Evolutionary conservation across 768 basidiomycete genomes (phyloP).

Genomic region (Termitomyces sp.): DNA sequence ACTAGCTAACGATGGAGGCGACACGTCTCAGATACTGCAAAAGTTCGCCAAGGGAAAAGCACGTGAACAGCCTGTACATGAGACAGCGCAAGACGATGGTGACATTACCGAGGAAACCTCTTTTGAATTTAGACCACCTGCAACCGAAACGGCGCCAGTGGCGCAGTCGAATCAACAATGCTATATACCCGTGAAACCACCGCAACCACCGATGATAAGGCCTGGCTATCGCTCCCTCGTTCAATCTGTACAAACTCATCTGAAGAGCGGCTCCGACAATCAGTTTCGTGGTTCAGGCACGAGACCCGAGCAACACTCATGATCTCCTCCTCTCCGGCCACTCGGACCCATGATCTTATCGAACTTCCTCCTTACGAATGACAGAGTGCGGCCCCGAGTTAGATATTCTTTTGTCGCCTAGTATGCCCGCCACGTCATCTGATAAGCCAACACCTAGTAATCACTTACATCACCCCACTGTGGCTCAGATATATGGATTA

Average conservation of each 20-base stretch:
- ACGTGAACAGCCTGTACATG: neutral
- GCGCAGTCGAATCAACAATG: neutral
- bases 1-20: neutral
- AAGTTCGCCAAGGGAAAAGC: conserved; percentile 4
- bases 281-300: neutral
- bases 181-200: neutral
- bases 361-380: conserved; percentile 8
- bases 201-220: neutral
- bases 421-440: neutral
- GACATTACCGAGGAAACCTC: neutral
- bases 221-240: conserved; percentile 31
- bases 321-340: neutral
- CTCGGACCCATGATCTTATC: conserved; percentile 13
- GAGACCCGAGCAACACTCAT: neutral
- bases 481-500: conserved; percentile 22
- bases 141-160: neutral
- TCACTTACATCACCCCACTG: neutral
- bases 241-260: conserved; percentile 44
- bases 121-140: neutral
- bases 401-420: neutral
- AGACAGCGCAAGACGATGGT: neutral
- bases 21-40: neutral
- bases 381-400: neutral
- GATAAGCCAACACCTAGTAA: neutral
- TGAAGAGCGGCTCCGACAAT: conserved; percentile 15